Conservation (phyloP, 2,329 filamentous ascomycete genomes). For the Fusarium ramigenum region DNA sequence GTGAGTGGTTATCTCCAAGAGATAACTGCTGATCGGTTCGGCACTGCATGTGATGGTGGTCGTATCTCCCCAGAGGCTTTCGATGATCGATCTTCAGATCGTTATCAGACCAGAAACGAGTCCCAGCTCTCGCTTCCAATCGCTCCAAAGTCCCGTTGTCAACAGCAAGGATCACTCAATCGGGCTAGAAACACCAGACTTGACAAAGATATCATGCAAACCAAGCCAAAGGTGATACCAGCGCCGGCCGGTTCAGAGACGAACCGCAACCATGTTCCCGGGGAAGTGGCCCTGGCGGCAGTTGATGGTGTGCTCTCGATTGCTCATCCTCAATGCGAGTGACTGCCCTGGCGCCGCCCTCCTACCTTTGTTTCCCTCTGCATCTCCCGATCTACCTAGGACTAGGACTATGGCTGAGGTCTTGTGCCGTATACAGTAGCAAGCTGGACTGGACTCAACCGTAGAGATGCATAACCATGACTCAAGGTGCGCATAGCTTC, state of each 20-base stretch:
- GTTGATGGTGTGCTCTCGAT: constrained; percentile 33
- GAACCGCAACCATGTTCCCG: constrained; percentile 31
- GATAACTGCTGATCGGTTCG: neutral
- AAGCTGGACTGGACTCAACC: neutral
- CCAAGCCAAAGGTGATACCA: constrained; percentile 22
- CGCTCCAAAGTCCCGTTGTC: constrained; percentile 31
- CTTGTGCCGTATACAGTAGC: constrained; percentile 20
- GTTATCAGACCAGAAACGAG: constrained; percentile 36
- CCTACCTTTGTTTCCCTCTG: neutral
- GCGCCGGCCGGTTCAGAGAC: constrained; percentile 16
- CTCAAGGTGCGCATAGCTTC: constrained; percentile 25
- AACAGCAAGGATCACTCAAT: constrained; percentile 36
- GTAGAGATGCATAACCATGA: constrained; percentile 38
- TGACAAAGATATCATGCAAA: constrained; percentile 26
- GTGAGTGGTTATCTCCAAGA: neutral
- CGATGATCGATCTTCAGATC: constrained; percentile 24
- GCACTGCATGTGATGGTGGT: constrained; percentile 28
- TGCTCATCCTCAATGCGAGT: neutral
- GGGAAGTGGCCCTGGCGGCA: constrained; percentile 38
- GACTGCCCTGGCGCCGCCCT: neutral
- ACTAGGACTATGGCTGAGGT: constrained; percentile 28
- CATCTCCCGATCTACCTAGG: constrained; percentile 26
- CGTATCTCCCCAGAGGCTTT: constrained; percentile 16
- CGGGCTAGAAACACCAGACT: constrained; percentile 26
- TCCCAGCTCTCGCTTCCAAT: constrained; percentile 34